Evolutionary conservation across 176 grass and related monocot genomes (phyloP), one percentile per base, ranked within the genome.

Genomic region (Alopecurus myosuroides): DNA sequence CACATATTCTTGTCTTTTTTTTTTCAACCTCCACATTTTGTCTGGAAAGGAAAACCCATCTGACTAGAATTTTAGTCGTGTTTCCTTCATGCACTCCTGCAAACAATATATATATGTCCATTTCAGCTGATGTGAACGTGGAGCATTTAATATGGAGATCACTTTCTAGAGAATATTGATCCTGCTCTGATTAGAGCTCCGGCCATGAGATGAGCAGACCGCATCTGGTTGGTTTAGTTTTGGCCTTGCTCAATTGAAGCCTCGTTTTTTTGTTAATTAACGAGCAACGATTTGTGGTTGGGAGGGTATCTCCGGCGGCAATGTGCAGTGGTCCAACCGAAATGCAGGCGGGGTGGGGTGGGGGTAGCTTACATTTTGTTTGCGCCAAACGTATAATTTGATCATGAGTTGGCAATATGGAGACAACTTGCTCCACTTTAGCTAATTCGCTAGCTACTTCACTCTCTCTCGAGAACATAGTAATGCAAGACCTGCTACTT

Each of bases 401-500:
- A 19, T 57, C 67, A 60, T 34, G 67, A 74, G 40, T 28, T 70
- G 37, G 11, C 74, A 30, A 69, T 34, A 23, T 50, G 55, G 51
- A 20, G 69, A 58, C 33, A 52, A 60, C 41, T 81, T 86, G 45
- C 33, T 70, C 77, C 42, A 70, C 61, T 70, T 68, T 51, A 41
- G 88, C 70, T 64, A 77, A 77, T 36, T 75, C 45, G 33, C 19
- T 73, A 73, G 25, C 71, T 79, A 17, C 20, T 77, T 62, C 41
- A 22, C 20, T 23, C 45, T 51, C 1, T n/a, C n/a, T n/a, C n/a
- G n/a, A n/a, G 7, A 53, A 33, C 50, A 42, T 69, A 60, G 6
- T 30, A 85, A 89, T 61, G 49, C 31, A 89, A 61, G 15, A 85
- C 70, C 70, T 60, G 30, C 31, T 39, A 13, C 29, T 40, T 40